Percentiles rank a stretch among this genome's conserved stretches.
Conservation (phyloP, 257 asterid genomes). For the Solanum ossicruentum region DNA sequence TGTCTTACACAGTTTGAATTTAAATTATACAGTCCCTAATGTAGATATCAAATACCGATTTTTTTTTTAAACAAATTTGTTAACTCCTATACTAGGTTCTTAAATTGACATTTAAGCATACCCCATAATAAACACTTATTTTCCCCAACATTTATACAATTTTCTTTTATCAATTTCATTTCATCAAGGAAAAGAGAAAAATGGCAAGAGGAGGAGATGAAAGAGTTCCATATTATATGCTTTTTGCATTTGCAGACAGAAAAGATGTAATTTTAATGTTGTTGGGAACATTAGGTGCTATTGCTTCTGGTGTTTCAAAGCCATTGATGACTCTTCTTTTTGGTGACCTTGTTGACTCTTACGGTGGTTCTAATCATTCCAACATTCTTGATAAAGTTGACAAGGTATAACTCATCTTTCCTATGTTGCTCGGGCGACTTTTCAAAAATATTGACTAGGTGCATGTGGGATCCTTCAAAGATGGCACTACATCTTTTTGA, state of each 20-base stretch:
- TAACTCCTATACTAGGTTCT: neutral
- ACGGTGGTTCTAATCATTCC: neutral
- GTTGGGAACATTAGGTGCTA: conserved; percentile 28
- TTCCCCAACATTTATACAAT: neutral
- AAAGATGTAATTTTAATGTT: conserved; percentile 24
- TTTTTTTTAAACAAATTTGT: neutral
- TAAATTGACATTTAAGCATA: neutral
- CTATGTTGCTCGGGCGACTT: neutral
- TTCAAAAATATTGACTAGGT: neutral
- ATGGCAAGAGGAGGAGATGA: neutral
- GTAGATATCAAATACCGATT: too few relatives aligned
- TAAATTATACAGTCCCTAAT: too few relatives aligned
- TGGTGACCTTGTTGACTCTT: conserved; percentile 16
- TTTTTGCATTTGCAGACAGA: conserved; percentile 22
- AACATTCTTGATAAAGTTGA: conserved; percentile 19
- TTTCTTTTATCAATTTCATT: neutral
- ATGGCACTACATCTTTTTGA: neutral
- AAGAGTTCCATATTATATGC: conserved; percentile 7
- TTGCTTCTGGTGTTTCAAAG: conserved; percentile 25
- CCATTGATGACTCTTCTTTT: conserved; percentile 25
- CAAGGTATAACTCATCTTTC: neutral
- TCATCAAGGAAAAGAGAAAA: neutral
- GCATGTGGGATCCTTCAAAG: neutral
- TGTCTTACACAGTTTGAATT: too few relatives aligned
- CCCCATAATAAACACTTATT: neutral